phyloP scores from a whole-genome alignment of 371 early-diverging fungal species.

The Rhizopus arrhizus region DNA sequence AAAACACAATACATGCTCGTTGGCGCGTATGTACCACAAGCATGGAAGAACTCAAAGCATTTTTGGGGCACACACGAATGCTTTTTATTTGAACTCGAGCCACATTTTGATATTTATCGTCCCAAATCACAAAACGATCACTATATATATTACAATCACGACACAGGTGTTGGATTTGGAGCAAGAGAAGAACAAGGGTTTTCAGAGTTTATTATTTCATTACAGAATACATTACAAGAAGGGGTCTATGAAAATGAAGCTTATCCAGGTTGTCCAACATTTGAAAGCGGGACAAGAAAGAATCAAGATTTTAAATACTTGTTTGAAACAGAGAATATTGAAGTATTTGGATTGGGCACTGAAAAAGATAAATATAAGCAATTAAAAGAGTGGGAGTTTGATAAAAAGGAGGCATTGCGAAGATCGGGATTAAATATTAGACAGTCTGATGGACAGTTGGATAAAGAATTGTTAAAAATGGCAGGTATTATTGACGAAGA shows the following conservation, averaged over 20 bases:
- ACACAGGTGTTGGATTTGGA: conserved; percentile 65
- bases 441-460: conserved; percentile 45
- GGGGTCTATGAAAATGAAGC: conserved; percentile 51
- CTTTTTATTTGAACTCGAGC: conserved; percentile 60
- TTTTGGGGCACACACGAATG: conserved; percentile 58
- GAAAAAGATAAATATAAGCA: conserved; percentile 44
- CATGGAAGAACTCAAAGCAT: conserved; percentile 61
- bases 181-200: conserved; percentile 17
- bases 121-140: conserved; percentile 39
- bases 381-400: conserved; percentile 61
- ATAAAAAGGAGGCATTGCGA: conserved; percentile 53
- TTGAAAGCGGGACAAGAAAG: conserved; percentile 18
- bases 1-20: conserved; percentile 27
- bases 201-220: conserved; percentile 24
- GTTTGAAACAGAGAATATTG: conserved; percentile 60
- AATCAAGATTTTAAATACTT: conserved; percentile 16
- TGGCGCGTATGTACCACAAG: conserved; percentile 58
- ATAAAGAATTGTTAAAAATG: conserved; percentile 49
- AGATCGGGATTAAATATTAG: conserved; percentile 52
- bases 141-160: conserved; percentile 55
- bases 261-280: conserved; percentile 41
- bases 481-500: conserved; percentile 53
- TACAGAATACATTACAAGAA: conserved; percentile 54
- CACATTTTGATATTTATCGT: conserved; percentile 57
- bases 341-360: conserved; percentile 64